Percentiles rank a stretch among this genome's conserved stretches.
These are phyloP conservation scores for Colletotrichum tropicale DNA, from an alignment of 2,329 filamentous ascomycete species.

Conservation along the genomic window DNA sequence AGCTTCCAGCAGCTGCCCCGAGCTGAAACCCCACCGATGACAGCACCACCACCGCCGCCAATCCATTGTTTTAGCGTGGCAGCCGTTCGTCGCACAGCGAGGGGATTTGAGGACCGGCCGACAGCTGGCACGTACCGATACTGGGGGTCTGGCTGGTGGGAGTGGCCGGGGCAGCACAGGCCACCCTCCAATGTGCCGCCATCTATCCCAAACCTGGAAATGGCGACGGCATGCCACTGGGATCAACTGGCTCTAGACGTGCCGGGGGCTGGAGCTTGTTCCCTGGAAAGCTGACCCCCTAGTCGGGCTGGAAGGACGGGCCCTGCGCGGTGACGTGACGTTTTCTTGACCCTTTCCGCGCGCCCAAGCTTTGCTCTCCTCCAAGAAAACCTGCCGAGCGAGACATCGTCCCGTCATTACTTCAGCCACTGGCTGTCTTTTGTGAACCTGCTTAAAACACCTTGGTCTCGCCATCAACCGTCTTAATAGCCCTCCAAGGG, in stretches of 20 bases:
- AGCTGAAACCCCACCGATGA: conserved; percentile 19
- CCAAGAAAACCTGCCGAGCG: conserved; percentile 19
- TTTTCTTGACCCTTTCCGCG: not conserved
- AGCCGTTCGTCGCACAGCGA: not conserved
- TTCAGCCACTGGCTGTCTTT: conserved; percentile 8
- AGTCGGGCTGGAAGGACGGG: not conserved
- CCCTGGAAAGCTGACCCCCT: conserved; percentile 8
- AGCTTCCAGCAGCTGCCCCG: conserved; percentile 5
- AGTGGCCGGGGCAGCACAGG: not conserved
- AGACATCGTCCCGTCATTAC: conserved; percentile 19
- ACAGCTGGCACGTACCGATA: not conserved
- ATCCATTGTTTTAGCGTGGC: not conserved
- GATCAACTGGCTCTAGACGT: not conserved
- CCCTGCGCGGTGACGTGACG: conserved; percentile 21
- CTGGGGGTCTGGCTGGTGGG: not conserved
- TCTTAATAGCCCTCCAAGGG: not conserved
- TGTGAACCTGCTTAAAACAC: not conserved
- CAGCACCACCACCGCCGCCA: not conserved
- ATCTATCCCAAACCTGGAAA: conserved; percentile 9
- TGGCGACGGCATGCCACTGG: conserved; percentile 5
- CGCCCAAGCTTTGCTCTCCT: conserved; percentile 8
- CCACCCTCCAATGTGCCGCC: not conserved
- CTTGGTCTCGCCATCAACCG: not conserved
- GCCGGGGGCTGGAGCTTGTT: conserved; percentile 13
- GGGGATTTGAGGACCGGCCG: not conserved